Base-by-base conservation (phyloP, 2,329 filamentous ascomycete species). In the Aspergillus fischeri region DNA sequence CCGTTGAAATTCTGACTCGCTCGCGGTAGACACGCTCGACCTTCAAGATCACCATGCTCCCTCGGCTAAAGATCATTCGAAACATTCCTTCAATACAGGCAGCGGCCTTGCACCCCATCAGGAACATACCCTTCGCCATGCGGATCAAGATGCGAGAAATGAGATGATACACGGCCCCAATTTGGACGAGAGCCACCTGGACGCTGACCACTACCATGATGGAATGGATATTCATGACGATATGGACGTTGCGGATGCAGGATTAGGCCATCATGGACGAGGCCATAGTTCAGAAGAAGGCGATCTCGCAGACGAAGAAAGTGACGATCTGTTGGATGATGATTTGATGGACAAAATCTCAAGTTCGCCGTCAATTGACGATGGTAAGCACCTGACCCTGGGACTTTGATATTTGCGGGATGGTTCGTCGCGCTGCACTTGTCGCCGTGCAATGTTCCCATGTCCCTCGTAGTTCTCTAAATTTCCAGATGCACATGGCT, bases 311-410 rank as follows among this genome's bases (percentile, higher is more conserved):
- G 87, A 88, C 67, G 89, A 82, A 50, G 85, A 90, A 60, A 78
- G 76, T 35, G 82, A 84, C 59, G 89, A 90, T 65, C 84, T 90
- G 67, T 78, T 92, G 73, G 92, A 95, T 70, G 87, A 97, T 76
- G 93, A 97, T 75, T 87, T 96, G 86, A 91, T 96, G 89, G 94
- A 97, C 80, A 94, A 94, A 77, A 97, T 99, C 65, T 97, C 93
- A 69, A 97, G 92, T 76, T 97, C 93, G 68, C 94, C 94, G 72
- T 97, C 93, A 67, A 99, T 99, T 76, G 92, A 96, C 81, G 93
- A 97, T 88, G 93, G 93, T 99, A 47, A 47, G 44, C 10, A 47
- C 25, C 5, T 3, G 10, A 14, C 24, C 44, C 27, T 14, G 24
- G 5, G 14, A 47, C 9, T 24, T 3, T 25, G 5, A 47, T 7